A percentile compares a stretch with the other conserved stretches of the same genome.
Evolutionary conservation across 2,329 filamentous ascomycete genomes (phyloP).

Genomic region (Phyllosticta ampelicida): DNA sequence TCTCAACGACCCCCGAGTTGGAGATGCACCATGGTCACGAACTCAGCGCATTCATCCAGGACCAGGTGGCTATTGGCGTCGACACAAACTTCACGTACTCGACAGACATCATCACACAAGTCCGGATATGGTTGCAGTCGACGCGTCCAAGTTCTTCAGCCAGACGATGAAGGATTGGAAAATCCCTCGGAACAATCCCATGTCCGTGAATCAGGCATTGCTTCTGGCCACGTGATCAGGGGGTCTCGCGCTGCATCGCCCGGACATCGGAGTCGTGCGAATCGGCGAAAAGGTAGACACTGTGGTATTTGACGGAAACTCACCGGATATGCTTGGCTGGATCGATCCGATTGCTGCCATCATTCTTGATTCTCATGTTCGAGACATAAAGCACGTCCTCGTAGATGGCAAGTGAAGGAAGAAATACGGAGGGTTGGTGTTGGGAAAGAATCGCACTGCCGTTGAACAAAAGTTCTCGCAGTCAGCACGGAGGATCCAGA

Average conservation of each 20-base stretch:
- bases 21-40: constrained; percentile 46
- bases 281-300: constrained; percentile 45
- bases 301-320: constrained; percentile 41
- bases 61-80: constrained; percentile 44
- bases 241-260: constrained; percentile 40
- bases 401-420: constrained; percentile 42
- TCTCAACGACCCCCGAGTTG: constrained; percentile 49
- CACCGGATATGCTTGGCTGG: constrained; percentile 44
- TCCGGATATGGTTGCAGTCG: constrained; percentile 44
- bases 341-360: constrained; percentile 45
- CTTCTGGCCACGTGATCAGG: constrained; percentile 44
- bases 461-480: constrained; percentile 16
- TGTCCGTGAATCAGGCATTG: constrained; percentile 46
- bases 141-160: constrained; percentile 30
- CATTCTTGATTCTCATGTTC: constrained; percentile 44
- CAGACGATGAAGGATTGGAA: constrained; percentile 31
- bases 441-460: constrained; percentile 12
- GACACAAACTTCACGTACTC: constrained; percentile 46
- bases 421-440: constrained; percentile 29
- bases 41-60: constrained; percentile 32
- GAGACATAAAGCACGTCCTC: constrained; percentile 42
- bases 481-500: constrained; percentile 17
- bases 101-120: constrained; percentile 36
- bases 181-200: constrained; percentile 39
- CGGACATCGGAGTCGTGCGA: constrained; percentile 41